Evolutionary conservation across 257 asterid genomes (phyloP).

Genomic region (Gentiana dahurica): DNA sequence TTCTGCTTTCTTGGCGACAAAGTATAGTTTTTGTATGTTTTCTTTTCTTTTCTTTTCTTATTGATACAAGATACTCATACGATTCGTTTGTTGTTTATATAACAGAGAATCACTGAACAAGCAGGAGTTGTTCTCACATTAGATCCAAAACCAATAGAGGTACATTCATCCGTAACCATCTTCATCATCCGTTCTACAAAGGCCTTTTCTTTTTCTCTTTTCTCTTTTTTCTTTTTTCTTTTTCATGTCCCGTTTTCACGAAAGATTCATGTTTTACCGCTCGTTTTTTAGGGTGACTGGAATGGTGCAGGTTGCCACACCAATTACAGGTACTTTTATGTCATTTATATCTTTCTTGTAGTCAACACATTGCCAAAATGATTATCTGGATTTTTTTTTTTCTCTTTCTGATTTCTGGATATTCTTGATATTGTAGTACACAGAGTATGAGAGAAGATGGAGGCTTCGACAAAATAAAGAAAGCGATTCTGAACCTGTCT

Average conservation of each 20-base stretch:
- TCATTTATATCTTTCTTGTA: neutral
- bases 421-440: conserved; percentile 43
- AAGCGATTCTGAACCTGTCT: conserved; percentile 83
- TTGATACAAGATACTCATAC: neutral
- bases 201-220: neutral
- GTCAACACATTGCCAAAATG: neutral
- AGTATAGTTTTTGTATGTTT: too few relatives aligned
- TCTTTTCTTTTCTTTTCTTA: neutral
- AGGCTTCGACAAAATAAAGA: conserved; percentile 87
- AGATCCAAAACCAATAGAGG: conserved; percentile 96
- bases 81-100: conserved; percentile 1
- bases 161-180: conserved; percentile 10
- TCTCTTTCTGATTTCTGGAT: neutral
- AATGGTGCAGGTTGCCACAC: conserved; percentile 98
- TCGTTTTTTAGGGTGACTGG: conserved; percentile 77
- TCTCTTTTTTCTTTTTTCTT: too few relatives aligned
- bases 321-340: conserved; percentile 56
- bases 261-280: conserved; percentile 8
- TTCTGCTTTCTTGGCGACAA: too few relatives aligned
- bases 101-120: conserved; percentile 96
- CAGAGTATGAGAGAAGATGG: conserved; percentile 96
- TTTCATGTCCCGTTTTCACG: neutral
- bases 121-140: conserved; percentile 91
- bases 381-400: neutral
- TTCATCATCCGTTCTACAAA: neutral